Percentiles rank a stretch among this genome's conserved stretches.
These are phyloP conservation scores for Petasospora rhodanensis DNA, from an alignment of 1,139 yeast genomes.

Conservation along the genomic window DNA sequence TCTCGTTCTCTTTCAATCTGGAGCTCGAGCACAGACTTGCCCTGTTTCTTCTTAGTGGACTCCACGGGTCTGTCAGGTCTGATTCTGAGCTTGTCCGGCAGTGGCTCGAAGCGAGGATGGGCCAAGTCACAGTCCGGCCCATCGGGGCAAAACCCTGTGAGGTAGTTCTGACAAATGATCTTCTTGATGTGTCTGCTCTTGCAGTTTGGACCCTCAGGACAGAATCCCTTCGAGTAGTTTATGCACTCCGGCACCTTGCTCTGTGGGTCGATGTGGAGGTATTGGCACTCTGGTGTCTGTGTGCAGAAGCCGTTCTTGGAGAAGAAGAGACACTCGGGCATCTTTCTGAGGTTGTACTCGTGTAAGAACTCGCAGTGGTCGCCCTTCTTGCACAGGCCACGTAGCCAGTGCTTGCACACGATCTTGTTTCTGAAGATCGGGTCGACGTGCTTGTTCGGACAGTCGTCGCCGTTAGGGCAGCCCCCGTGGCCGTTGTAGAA, in stretches of 20 bases:
- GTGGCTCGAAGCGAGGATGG: conserved; percentile 54
- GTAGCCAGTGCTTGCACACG: conserved; percentile 97
- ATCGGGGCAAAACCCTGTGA: conserved; percentile 91
- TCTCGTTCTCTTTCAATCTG: conserved; percentile 25
- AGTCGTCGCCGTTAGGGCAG: conserved; percentile 80
- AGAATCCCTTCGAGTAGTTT: conserved; percentile 82
- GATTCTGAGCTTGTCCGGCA: conserved; percentile 45
- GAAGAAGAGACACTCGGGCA: conserved; percentile 95
- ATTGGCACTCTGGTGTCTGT: conserved; percentile 91
- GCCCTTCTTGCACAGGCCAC: conserved; percentile 95
- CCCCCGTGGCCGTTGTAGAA: conserved; percentile 64
- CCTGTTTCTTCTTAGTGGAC: conserved; percentile 13
- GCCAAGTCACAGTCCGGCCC: conserved; percentile 56
- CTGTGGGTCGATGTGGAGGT: conserved; percentile 86
- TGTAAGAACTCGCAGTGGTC: conserved; percentile 95
- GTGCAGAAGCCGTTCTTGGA: conserved; percentile 89
- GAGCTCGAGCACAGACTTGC: conserved; percentile 21
- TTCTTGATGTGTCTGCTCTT: conserved; percentile 76
- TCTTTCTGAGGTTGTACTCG: conserved; percentile 87
- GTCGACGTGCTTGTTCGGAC: conserved; percentile 86
- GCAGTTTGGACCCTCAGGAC: conserved; percentile 90
- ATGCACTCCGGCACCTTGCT: conserved; percentile 83
- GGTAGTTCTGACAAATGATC: conserved; percentile 72
- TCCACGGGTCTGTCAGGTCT: conserved; percentile 38
- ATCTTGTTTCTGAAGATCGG: conserved; percentile 79